Evolutionary conservation across 345 rosid species (phyloP).

Genomic region (Eucalyptus pauciflora): DNA sequence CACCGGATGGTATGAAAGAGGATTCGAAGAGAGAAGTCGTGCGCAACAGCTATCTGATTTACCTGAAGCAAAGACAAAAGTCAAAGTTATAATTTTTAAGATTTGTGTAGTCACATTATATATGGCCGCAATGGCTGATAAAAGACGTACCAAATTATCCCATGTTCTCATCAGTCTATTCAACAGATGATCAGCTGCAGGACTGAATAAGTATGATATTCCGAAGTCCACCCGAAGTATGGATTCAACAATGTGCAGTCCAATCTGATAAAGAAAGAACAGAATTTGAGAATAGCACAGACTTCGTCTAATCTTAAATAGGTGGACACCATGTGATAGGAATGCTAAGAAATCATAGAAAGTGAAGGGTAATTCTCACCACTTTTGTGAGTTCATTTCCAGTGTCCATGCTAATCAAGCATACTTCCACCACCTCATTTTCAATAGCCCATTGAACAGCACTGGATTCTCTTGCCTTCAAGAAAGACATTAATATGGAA

Average conservation of each 20-base stretch:
- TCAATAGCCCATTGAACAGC: background rate
- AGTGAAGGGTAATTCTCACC: background rate
- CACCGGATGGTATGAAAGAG: constrained; percentile 1
- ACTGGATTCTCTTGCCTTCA: background rate
- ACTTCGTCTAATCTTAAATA: background rate
- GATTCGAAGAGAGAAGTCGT: background rate
- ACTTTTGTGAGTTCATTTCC: constrained; percentile 1
- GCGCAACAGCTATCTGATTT: background rate
- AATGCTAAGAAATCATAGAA: background rate
- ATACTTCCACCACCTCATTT: background rate
- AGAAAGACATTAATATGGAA: background rate
- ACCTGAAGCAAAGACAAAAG: background rate
- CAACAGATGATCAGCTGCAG: background rate
- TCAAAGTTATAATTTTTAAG: background rate
- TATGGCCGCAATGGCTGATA: background rate
- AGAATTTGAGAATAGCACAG: background rate
- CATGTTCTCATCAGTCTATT: background rate
- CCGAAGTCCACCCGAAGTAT: background rate
- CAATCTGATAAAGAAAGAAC: background rate
- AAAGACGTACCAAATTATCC: background rate
- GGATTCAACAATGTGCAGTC: background rate
- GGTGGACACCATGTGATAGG: background rate
- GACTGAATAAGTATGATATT: background rate
- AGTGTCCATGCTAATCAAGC: background rate
- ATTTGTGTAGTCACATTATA: background rate